phyloP scores from a whole-genome alignment of 257 asterid species.

The Nicotiana otophora region DNA sequence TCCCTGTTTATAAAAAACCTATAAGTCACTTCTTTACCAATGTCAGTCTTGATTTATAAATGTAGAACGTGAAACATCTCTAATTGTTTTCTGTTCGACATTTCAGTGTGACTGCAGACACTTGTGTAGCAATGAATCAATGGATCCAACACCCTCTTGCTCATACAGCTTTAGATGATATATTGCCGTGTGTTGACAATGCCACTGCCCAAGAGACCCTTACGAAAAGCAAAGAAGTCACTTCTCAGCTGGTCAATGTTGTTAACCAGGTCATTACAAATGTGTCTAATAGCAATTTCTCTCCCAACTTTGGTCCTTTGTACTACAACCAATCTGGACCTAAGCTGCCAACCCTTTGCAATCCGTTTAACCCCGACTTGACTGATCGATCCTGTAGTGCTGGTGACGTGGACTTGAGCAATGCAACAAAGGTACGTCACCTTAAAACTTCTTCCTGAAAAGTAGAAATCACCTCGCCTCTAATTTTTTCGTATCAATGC shows the following conservation, averaged over 20 bases:
- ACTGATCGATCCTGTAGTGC: slow-evolving; percentile 48
- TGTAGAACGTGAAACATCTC: slow-evolving; percentile 7
- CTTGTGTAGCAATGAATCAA: slow-evolving; percentile 81
- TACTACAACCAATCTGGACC: slow-evolving; percentile 96
- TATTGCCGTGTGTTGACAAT: slow-evolving; percentile 75
- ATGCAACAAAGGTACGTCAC: slow-evolving; percentile 79
- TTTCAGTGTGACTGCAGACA: slow-evolving; percentile 65
- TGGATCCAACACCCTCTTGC: slow-evolving; percentile 82
- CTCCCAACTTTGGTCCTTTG: slow-evolving; percentile 56
- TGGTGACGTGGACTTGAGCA: slow-evolving; percentile 62
- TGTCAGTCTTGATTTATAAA: neutral
- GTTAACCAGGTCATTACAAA: slow-evolving; percentile 68
- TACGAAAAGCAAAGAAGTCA: slow-evolving; percentile 56
- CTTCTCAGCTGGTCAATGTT: slow-evolving; percentile 56
- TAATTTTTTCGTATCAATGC: slow-evolving; percentile 1
- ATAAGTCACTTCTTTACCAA: neutral
- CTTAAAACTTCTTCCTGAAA: neutral
- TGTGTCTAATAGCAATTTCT: slow-evolving; percentile 74
- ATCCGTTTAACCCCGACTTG: slow-evolving; percentile 61
- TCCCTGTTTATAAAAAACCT: neutral
- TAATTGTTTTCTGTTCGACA: slow-evolving; percentile 2
- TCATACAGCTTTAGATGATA: slow-evolving; percentile 78
- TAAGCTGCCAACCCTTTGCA: slow-evolving; percentile 72
- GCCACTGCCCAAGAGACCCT: slow-evolving; percentile 72
- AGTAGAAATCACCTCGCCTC: neutral